phyloP scores from a whole-genome alignment of 2,329 filamentous ascomycete species.

The Penicillium fuscoglaucum region DNA sequence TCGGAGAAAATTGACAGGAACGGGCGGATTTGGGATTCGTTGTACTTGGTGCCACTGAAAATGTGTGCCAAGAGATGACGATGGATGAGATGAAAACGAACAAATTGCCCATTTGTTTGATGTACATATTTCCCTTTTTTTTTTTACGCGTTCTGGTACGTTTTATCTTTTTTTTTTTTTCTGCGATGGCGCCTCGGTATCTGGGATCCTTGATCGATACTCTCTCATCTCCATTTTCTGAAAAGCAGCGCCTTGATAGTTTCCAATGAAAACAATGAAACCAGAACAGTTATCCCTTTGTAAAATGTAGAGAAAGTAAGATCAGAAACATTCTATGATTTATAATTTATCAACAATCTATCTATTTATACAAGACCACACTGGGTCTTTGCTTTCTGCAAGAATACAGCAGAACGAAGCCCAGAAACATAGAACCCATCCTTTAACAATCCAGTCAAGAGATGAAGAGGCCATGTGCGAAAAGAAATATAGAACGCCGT shows the following conservation, averaged over 20 bases:
- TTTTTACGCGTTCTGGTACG: background rate
- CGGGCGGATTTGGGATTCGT: background rate
- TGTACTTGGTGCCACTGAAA: background rate
- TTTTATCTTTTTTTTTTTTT: constrained; percentile 22
- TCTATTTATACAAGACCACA: constrained; percentile 20
- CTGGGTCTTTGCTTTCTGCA: background rate
- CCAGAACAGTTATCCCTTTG: constrained; percentile 5
- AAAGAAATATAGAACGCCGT: constrained; percentile 25
- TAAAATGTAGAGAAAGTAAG: background rate
- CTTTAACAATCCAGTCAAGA: background rate
- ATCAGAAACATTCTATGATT: constrained; percentile 1
- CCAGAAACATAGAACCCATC: background rate
- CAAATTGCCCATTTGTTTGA: constrained; percentile 29
- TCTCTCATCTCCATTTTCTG: constrained; percentile 15
- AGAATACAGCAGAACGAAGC: background rate
- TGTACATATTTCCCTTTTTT: constrained; percentile 29
- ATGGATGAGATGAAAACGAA: constrained; percentile 18
- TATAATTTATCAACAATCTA: constrained; percentile 15
- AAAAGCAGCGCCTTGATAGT: constrained; percentile 27
- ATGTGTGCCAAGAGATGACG: background rate
- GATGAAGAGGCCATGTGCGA: constrained; percentile 3
- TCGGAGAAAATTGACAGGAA: background rate
- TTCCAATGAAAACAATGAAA: constrained; percentile 29
- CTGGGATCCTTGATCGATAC: constrained; percentile 27
- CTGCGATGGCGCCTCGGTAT: constrained; percentile 26